Evolutionary conservation across 257 asterid species (phyloP).

Genomic region (Solanum peruvianum): DNA sequence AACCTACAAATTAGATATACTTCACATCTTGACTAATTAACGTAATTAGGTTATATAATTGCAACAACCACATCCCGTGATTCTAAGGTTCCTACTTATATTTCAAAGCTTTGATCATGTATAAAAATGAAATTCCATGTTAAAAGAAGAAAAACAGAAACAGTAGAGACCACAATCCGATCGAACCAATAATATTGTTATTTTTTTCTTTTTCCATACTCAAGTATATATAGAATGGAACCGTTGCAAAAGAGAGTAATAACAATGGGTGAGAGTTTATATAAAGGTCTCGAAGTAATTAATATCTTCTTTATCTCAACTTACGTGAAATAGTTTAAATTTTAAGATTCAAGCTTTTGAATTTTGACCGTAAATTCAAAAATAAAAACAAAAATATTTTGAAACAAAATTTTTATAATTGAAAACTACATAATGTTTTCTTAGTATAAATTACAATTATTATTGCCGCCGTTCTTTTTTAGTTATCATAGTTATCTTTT

Average conservation of each 20-base stretch:
- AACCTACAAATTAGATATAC: neutral
- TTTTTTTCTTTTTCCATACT: neutral
- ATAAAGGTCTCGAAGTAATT: neutral
- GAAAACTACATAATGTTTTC: too few species aligned
- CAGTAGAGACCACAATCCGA: neutral
- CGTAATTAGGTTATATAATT: neutral
- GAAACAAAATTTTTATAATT: too few species aligned
- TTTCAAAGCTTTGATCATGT: neutral
- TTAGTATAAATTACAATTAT: too few species aligned
- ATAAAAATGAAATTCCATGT: neutral
- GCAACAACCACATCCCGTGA: neutral
- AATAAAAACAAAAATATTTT: too few species aligned
- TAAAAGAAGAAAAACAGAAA: neutral
- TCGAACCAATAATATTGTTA: neutral
- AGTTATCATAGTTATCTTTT: too few species aligned
- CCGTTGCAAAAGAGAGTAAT: neutral
- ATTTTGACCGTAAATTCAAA: too few species aligned
- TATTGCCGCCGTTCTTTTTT: too few species aligned
- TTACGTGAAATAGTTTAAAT: too few species aligned
- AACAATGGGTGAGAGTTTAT: neutral
- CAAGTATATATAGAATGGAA: neutral
- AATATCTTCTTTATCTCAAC: neutral
- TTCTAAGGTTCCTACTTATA: neutral
- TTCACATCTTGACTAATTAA: neutral
- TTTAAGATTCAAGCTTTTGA: neutral